Conservation (phyloP, 2,329 filamentous ascomycete genomes). For the Cladophialophora chaetospira region DNA sequence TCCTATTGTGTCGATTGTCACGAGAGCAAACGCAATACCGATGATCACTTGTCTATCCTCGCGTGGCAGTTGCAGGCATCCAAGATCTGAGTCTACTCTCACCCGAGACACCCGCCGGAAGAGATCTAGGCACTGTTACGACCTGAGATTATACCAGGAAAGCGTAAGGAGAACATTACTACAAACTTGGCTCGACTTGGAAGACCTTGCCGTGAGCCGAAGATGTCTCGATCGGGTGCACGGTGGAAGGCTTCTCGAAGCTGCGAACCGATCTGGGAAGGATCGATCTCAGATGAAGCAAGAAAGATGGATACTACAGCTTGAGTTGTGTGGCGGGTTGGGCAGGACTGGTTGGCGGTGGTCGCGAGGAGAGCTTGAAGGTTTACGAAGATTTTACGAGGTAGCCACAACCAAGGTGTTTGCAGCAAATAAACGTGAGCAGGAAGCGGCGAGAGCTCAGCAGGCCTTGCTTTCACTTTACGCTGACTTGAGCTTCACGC, state of each 20-base stretch:
- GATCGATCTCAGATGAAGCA: conserved; percentile 7
- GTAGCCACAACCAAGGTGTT: no score
- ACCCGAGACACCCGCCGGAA: neutral
- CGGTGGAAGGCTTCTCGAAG: conserved; percentile 23
- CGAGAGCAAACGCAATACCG: neutral
- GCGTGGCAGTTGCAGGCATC: neutral
- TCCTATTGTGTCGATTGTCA: neutral
- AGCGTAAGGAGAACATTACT: neutral
- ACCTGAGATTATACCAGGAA: no score
- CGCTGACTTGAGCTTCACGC: no score
- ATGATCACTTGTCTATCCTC: neutral
- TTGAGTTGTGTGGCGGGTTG: conserved; percentile 5
- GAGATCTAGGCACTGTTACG: neutral
- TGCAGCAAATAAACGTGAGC: no score
- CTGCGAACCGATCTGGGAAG: conserved; percentile 2
- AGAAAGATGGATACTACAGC: neutral
- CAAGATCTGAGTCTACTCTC: neutral
- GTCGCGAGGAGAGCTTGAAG: no score
- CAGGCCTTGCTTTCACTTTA: no score
- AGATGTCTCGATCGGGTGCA: conserved; percentile 11
- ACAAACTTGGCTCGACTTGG: neutral
- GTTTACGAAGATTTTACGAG: no score
- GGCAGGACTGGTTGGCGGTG: neutral
- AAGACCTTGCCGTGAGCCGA: conserved; percentile 21
- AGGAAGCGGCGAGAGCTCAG: no score